Conservation (phyloP, 2,329 filamentous ascomycete genomes). For the Monilinia fructicola region DNA sequence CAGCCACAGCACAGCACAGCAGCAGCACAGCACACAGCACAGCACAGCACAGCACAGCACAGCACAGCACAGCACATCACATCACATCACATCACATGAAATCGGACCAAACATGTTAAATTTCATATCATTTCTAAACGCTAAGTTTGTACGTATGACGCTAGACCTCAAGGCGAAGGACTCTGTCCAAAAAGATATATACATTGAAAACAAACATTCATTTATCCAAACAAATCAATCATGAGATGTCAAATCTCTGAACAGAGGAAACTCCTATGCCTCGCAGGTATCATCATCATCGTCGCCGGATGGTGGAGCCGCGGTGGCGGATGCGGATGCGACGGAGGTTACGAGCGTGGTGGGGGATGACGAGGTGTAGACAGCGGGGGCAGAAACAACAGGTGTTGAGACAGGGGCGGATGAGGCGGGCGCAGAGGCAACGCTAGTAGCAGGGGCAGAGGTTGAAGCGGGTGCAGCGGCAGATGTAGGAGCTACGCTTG, state of each 20-base stretch:
- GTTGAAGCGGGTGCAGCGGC: background rate
- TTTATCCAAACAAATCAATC: slow-evolving; percentile 5
- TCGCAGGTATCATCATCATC: slow-evolving; percentile 3
- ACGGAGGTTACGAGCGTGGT: background rate
- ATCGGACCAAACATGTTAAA: background rate
- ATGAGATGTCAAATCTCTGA: background rate
- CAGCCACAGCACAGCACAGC: no score
- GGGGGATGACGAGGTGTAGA: background rate
- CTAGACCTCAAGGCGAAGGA: background rate
- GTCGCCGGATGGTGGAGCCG: background rate
- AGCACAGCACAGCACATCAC: background rate
- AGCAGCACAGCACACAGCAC: no score
- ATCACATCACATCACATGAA: no score
- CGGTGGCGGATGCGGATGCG: background rate
- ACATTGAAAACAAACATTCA: slow-evolving; percentile 2
- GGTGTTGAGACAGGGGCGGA: background rate
- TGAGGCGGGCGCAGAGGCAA: background rate
- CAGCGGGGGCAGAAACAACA: background rate
- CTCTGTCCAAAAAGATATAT: slow-evolving; percentile 1
- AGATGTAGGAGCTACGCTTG: background rate
- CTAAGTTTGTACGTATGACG: background rate
- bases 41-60: background rate
- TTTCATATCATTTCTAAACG: slow-evolving; percentile 12
- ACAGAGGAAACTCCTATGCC: background rate
- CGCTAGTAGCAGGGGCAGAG: background rate